Conservation (phyloP, 495 filamentous ascomycete genomes). For the Ramalina peruviana region DNA sequence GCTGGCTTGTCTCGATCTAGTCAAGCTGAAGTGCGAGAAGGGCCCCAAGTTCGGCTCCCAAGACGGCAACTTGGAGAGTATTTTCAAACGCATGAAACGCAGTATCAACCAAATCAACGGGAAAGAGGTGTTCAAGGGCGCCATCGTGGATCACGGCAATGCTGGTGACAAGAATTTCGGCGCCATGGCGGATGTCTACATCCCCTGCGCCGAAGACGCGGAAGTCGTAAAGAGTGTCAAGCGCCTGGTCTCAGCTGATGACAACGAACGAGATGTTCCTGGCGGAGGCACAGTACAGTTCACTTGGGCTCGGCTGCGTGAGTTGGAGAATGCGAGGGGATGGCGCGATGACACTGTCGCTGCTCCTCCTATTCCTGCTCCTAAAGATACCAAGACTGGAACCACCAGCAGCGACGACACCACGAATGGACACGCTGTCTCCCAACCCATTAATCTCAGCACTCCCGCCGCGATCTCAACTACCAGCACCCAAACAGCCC, state of each 20-base stretch:
- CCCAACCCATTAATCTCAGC: slow-evolving; percentile 9
- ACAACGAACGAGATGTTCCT: slow-evolving; percentile 45
- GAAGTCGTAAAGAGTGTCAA: slow-evolving; percentile 60
- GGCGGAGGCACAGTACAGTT: slow-evolving; percentile 62
- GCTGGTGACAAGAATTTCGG: slow-evolving; percentile 62
- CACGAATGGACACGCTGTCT: slow-evolving; percentile 28
- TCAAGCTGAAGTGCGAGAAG: slow-evolving; percentile 89
- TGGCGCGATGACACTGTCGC: slow-evolving; percentile 55
- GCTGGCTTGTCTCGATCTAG: slow-evolving; percentile 73
- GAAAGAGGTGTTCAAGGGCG: slow-evolving; percentile 48
- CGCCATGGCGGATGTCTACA: slow-evolving; percentile 50
- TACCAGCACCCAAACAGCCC: slow-evolving; percentile 14
- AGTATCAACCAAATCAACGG: slow-evolving; percentile 16
- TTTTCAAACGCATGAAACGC: slow-evolving; percentile 71
- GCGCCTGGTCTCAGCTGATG: slow-evolving; percentile 54
- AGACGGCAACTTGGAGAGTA: slow-evolving; percentile 61
- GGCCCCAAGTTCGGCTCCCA: slow-evolving; percentile 69
- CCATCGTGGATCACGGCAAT: slow-evolving; percentile 73
- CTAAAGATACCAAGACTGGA: slow-evolving; percentile 16
- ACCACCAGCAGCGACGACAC: slow-evolving; percentile 35
- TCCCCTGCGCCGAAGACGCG: slow-evolving; percentile 61
- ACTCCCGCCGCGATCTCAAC: background rate
- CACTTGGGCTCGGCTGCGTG: slow-evolving; percentile 75
- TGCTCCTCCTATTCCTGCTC: background rate
- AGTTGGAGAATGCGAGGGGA: slow-evolving; percentile 65